These are phyloP conservation scores for Periconia sp. DNA, from an alignment of 2,329 filamentous ascomycete genomes.

Conservation along the genomic window DNA sequence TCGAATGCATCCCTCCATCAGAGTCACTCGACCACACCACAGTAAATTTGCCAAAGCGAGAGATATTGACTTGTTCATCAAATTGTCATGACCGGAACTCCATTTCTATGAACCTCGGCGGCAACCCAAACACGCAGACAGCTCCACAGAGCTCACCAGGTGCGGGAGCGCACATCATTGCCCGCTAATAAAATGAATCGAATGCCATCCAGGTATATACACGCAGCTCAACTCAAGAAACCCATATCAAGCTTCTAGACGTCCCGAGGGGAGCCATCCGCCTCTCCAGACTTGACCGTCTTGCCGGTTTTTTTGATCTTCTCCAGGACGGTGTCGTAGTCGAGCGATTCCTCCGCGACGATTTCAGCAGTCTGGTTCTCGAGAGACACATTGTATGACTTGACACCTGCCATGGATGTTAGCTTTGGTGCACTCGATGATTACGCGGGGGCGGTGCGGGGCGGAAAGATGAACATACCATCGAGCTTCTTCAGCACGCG, in stretches of 20 bases:
- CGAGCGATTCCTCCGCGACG: conserved; percentile 66
- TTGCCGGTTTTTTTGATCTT: conserved; percentile 97
- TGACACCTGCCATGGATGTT: conserved; percentile 65
- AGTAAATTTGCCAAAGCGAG: background rate
- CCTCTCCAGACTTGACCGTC: conserved; percentile 77
- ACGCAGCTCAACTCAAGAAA: background rate
- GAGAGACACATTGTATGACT: conserved; percentile 84
- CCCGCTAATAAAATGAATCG: background rate
- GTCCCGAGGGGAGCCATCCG: conserved; percentile 57
- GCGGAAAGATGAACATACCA: conserved; percentile 57
- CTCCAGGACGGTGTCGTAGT: conserved; percentile 78
- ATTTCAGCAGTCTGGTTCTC: conserved; percentile 82
- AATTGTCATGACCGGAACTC: background rate
- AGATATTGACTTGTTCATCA: background rate
- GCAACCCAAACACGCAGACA: background rate
- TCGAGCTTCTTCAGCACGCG: conserved; percentile 90
- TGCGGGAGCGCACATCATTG: background rate
- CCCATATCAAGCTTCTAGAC: conserved; percentile 17
- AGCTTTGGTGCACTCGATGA: conserved; percentile 9
- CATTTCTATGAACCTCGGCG: background rate
- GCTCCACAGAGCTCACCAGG: background rate
- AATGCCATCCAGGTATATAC: background rate
- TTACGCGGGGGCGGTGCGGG: background rate
- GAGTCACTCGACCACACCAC: background rate
- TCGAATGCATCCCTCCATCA: too few species aligned